phyloP scores from a whole-genome alignment of 208 protist genomes.

The Trypanosoma lewisi region DNA sequence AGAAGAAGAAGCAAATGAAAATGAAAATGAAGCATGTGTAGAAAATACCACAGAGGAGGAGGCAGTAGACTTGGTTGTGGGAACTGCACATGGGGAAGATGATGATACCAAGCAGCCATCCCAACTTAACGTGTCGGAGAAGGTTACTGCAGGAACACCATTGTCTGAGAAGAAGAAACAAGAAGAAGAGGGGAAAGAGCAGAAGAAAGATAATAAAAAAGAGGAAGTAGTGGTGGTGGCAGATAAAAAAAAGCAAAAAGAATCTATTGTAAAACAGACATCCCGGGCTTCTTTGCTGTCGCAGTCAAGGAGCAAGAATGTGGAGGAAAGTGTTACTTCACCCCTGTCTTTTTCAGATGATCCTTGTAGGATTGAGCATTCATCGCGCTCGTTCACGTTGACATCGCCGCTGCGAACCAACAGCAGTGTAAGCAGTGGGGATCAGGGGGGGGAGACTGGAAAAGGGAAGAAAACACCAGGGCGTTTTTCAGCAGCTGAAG shows the following conservation, averaged over 20 bases:
- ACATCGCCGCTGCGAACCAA: constrained; percentile 12
- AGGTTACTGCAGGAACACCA: not conserved
- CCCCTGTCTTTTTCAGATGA: not conserved
- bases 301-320: not conserved
- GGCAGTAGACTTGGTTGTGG: too few relatives aligned
- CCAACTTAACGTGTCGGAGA: not conserved
- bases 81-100: too few relatives aligned
- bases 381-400: not conserved
- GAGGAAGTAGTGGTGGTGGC: not conserved
- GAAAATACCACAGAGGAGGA: not conserved
- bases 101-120: not conserved
- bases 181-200: not conserved
- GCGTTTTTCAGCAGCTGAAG: not conserved
- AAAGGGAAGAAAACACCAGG: constrained; percentile 1
- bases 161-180: not conserved
- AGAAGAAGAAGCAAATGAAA: not conserved
- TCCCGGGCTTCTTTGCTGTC: not conserved
- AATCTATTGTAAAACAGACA: not conserved
- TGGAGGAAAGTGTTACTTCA: not conserved
- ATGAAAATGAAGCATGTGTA: not conserved
- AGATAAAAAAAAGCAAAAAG: not conserved
- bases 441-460: not conserved
- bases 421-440: constrained; percentile 1
- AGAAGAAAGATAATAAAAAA: not conserved
- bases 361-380: not conserved